phyloP scores from a whole-genome alignment of 371 early-diverging fungal genomes.

The Mucor plumbeus region DNA sequence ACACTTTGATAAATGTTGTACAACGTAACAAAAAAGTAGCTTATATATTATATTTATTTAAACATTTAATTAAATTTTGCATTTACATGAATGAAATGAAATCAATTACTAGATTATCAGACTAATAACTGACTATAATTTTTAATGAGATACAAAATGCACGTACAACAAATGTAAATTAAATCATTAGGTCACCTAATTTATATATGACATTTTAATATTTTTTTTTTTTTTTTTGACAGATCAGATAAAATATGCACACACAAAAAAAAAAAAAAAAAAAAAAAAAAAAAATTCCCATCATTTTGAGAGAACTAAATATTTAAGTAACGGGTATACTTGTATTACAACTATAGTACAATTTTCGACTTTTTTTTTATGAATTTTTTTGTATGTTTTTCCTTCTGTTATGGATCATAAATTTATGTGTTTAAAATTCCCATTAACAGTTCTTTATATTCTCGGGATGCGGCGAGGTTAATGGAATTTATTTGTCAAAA shows the following conservation, averaged over 20 bases:
- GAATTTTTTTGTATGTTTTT: neutral
- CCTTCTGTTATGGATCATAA: neutral
- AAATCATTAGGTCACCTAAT: no score
- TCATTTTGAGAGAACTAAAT: neutral
- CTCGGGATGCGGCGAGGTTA: neutral
- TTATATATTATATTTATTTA: no score
- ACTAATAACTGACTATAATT: no score
- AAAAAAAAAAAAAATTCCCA: neutral
- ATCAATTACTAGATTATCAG: no score
- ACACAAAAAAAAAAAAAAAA: no score
- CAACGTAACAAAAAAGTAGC: neutral
- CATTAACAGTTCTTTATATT: neutral
- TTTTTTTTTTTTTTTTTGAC: no score
- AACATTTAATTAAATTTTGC: no score
- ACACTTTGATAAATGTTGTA: neutral
- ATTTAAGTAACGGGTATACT: neutral
- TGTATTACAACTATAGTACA: neutral
- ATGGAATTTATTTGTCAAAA: neutral
- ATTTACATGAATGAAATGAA: no score
- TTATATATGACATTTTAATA: no score
- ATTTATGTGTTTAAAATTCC: neutral
- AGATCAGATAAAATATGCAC: no score
- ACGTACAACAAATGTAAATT: no score
- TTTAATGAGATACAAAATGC: no score
- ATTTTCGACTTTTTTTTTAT: neutral